A percentile compares a stretch with the other conserved stretches of the same genome.
Conservation (phyloP, 148 eudicot genomes). For the Cornus controversa region DNA sequence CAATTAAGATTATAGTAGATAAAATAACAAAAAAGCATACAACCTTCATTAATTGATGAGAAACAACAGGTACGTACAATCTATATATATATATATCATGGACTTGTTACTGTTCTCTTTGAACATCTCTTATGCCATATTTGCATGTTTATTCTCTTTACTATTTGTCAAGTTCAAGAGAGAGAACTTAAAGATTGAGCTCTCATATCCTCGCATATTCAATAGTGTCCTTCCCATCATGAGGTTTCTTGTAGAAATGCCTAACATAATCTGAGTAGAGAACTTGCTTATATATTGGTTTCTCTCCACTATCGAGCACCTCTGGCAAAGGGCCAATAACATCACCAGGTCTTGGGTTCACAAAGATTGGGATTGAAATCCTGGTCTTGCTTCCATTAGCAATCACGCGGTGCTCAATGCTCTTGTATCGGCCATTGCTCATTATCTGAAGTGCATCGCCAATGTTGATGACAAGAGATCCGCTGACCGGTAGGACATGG, state of each 20-base stretch:
- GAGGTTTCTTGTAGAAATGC: constrained; percentile 48
- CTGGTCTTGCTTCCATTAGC: constrained; percentile 41
- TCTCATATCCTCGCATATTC: constrained; percentile 39
- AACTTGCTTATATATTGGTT: constrained; percentile 40
- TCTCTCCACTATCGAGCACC: constrained; percentile 41
- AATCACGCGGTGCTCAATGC: constrained; percentile 54
- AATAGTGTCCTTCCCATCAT: constrained; percentile 46
- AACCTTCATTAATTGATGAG: too few relatives aligned
- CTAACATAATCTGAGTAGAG: constrained; percentile 48
- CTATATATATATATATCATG: too few relatives aligned
- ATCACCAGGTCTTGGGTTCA: constrained; percentile 45
- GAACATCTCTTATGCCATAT: too few relatives aligned
- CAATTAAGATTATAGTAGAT: too few relatives aligned
- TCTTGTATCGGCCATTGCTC: constrained; percentile 63
- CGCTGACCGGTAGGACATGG: constrained; percentile 40
- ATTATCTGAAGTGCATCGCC: constrained; percentile 60
- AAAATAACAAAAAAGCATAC: too few relatives aligned
- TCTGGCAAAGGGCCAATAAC: constrained; percentile 44
- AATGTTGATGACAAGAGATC: constrained; percentile 55
- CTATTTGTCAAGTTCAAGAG: too few relatives aligned
- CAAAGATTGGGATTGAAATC: constrained; percentile 48
- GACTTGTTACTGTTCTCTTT: too few relatives aligned
- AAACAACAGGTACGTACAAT: too few relatives aligned
- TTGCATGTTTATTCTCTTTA: too few relatives aligned
- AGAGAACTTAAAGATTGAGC: too few relatives aligned